Base-by-base conservation (phyloP, 345 rosid genomes). In the Gossypium herbaceum region DNA sequence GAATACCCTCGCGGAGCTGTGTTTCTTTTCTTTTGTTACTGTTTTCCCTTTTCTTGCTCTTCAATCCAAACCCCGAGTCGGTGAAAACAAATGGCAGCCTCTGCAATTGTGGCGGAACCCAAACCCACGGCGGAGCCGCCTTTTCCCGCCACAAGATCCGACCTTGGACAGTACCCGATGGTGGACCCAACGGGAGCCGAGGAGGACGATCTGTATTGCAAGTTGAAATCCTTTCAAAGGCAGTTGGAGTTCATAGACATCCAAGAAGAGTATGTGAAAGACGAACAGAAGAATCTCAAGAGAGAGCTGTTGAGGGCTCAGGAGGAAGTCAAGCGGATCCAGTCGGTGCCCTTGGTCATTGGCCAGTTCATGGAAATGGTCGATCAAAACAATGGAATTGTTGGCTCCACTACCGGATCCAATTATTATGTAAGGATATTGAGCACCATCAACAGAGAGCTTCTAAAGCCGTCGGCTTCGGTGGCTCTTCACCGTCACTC, bases 321-420 rank as follows among this genome's bases (percentile, higher is more conserved):
- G 84, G 98, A 94, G 70, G 98, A 94, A 89, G 98, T 94, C 61
- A 94, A 94, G 80, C 85, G 98, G 77, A 94, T 94, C 81, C 97
- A 94, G 76, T 94, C 98, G 52, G 98, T 94, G 56, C 98, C 98
- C 9, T 80, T 94, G 2, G 98, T 94, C 17, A 92, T 94, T 12
- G 98, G 98, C 6, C 99, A 95, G 81, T 95, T 95, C 83, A 95
- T 95, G 99, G 99, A 95, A 88, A 95, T 95, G 99, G 99, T 95
- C 7, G 98, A 95, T 81, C 96, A 90, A 86, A 95, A 93, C 84
- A 90, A 95, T 82, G 99, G 99, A 45, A 95, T 95, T 69, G 99
- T 95, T 3, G 99, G 99, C n/a, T 95, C 99, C 64, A 95, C 99
- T 43, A 95, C 99, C 1, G 99, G 99, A 2, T 95, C 99, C 44